Evolutionary conservation across 108 stramenopile species (phyloP).

Genomic region (Thalassiosira profunda): DNA sequence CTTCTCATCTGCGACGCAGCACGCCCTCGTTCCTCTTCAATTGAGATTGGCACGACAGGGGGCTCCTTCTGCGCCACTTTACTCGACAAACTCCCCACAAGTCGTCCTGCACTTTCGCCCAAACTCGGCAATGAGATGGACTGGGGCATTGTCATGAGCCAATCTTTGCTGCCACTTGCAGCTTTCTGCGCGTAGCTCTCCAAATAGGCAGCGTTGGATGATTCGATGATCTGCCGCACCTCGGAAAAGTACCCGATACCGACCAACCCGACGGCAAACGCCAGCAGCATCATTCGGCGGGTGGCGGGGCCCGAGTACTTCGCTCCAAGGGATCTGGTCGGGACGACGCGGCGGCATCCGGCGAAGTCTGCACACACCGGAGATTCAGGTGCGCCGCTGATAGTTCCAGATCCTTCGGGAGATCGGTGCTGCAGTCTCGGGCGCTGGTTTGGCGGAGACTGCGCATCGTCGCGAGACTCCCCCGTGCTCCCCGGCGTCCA

Average conservation of each 20-base stretch:
- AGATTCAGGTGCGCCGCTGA: too few species aligned
- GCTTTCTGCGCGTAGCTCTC: too few species aligned
- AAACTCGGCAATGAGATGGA: slow-evolving; percentile 3
- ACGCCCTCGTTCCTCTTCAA: slow-evolving; percentile 20
- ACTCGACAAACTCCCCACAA: not conserved
- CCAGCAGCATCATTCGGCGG: slow-evolving; percentile 6
- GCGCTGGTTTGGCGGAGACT: too few species aligned
- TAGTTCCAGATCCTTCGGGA: too few species aligned
- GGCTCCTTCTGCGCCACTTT: not conserved
- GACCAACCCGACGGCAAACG: slow-evolving; percentile 13
- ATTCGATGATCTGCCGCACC: slow-evolving; percentile 9
- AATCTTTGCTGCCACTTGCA: not conserved
- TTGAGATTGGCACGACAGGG: too few species aligned
- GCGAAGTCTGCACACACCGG: too few species aligned
- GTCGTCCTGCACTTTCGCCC: not conserved
- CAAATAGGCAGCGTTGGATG: not conserved
- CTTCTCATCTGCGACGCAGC: slow-evolving; percentile 6
- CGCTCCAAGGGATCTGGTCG: too few species aligned
- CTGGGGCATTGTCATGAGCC: slow-evolving; percentile 23
- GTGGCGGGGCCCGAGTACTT: not conserved
- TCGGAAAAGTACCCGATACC: slow-evolving; percentile 22
- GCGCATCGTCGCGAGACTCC: too few species aligned
- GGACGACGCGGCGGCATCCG: too few species aligned
- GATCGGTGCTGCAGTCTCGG: too few species aligned
- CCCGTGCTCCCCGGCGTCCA: too few species aligned